Base-by-base conservation (phyloP, 1,284 basidiomycete species). In the Phylloboletellus chloephorus region DNA sequence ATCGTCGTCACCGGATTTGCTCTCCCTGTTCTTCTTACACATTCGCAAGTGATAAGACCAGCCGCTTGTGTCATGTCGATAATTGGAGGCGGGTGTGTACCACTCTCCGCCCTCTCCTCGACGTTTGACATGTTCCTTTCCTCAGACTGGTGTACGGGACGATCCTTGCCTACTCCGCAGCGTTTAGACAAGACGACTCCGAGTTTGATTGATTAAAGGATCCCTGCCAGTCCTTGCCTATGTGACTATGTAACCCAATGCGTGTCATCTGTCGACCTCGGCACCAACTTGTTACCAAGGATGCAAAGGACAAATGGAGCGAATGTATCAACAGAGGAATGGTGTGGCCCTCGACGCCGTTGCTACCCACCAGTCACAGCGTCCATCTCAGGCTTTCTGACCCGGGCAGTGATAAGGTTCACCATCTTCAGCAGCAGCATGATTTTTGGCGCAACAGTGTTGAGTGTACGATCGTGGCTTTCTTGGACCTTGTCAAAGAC, bases 61-160 rank as follows among this genome's bases (percentile, higher is more conserved):
- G 80, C 79, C 10, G 96, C 96, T 21, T 92, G 88, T 63, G 81
- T 77, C 56, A 97, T 98, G 95, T 92, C 90, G 20, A 90, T 97
- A 47, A 73, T 85, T 21, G 96, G 96, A 17, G 96, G 96, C 64
- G 81, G 77, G 84, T 88, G 61, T 32, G 33, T 48, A 30, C 31
- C 19, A 11, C 26, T 17, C 12, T 44, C 37, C 25, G 8, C 35
- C n/a, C 31, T 24, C 10, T 22, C 17, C 24, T 29, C 13, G 8
- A 5, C 12, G 17, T 29, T 19, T 15, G 19, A 41, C 33, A 24
- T 13, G 11, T 16, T 36, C 12, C n/a, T 19, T 26, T 36, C 24
- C 32, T 54, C 39, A 88, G 83, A 25, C 72, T 98, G 48, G 92
- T 98, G 2, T 98, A 98, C 60, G 90, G 87, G 4, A 98, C 96